Conservation (phyloP, 202 grass and related monocot species). For the Schoenoplectus tabernaemontani region DNA sequence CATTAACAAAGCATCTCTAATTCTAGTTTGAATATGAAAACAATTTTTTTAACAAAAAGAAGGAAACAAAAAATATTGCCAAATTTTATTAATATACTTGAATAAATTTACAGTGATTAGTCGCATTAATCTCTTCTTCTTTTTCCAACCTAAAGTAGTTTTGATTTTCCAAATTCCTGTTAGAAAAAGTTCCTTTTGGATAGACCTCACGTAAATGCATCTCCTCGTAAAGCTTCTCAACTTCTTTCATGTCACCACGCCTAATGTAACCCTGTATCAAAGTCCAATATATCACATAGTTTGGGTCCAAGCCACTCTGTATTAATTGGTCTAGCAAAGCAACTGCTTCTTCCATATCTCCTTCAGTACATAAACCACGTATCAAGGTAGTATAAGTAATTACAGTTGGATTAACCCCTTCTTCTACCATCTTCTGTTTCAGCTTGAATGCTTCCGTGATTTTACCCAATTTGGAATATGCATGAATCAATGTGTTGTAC, state of each 20-base stretch:
- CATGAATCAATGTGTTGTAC: constrained; percentile 82
- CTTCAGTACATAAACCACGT: constrained; percentile 70
- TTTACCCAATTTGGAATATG: constrained; percentile 62
- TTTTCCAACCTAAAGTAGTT: background rate
- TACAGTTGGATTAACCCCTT: constrained; percentile 59
- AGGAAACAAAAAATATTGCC: background rate
- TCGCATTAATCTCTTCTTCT: background rate
- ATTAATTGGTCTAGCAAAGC: constrained; percentile 94
- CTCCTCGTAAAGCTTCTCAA: constrained; percentile 70
- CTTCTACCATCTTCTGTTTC: constrained; percentile 81
- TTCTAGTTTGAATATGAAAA: too few relatives aligned
- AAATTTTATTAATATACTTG: background rate
- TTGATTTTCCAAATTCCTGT: constrained; percentile 1
- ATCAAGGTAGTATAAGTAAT: constrained; percentile 90
- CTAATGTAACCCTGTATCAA: constrained; percentile 74
- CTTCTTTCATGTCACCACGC: constrained; percentile 57
- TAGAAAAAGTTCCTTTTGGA: background rate
- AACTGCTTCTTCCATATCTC: constrained; percentile 87
- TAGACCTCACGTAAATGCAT: constrained; percentile 75
- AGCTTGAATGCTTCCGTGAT: constrained; percentile 77
- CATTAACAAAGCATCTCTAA: background rate
- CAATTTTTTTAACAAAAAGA: background rate
- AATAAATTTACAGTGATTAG: background rate
- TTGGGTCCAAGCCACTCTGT: constrained; percentile 67
- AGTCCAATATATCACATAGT: constrained; percentile 81